phyloP scores from a whole-genome alignment of 768 basidiomycete genomes.

The Lepiota subincarnata region DNA sequence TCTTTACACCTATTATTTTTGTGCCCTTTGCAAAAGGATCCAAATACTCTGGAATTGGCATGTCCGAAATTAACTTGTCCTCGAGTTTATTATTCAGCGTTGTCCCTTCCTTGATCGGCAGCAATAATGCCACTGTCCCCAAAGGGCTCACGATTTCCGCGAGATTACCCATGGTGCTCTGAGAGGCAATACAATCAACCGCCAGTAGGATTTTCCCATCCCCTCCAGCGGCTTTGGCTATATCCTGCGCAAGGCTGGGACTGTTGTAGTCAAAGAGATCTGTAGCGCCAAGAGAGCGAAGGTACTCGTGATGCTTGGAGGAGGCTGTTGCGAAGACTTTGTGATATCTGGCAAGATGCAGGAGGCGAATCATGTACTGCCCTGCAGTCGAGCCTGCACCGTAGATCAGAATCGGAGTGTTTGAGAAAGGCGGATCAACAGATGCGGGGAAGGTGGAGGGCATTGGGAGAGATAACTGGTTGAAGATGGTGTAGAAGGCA shows the following conservation, averaged over 20 bases:
- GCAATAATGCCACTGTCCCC: constrained; percentile 39
- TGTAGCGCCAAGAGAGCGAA: constrained; percentile 37
- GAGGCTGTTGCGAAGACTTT: constrained; percentile 41
- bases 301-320: constrained; percentile 31
- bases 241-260: constrained; percentile 30
- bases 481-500: constrained; percentile 37
- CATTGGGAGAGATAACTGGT: constrained; percentile 32
- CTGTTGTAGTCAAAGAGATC: constrained; percentile 38
- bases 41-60: constrained; percentile 25
- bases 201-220: constrained; percentile 29
- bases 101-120: constrained; percentile 45
- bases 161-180: constrained; percentile 31
- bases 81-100: constrained; percentile 27
- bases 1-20: constrained; percentile 34
- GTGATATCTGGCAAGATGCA: constrained; percentile 38
- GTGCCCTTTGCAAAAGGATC: constrained; percentile 35
- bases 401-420: constrained; percentile 38
- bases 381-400: constrained; percentile 40
- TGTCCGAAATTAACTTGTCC: constrained; percentile 27
- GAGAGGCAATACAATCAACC: constrained; percentile 36
- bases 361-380: constrained; percentile 34
- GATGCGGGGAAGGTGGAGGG: constrained; percentile 28
- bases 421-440: constrained; percentile 23
- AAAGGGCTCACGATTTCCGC: constrained; percentile 31
- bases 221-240: constrained; percentile 28